Base-by-base conservation (phyloP, 2,329 filamentous ascomycete species). In the Ascochyta viciae-villosae region DNA sequence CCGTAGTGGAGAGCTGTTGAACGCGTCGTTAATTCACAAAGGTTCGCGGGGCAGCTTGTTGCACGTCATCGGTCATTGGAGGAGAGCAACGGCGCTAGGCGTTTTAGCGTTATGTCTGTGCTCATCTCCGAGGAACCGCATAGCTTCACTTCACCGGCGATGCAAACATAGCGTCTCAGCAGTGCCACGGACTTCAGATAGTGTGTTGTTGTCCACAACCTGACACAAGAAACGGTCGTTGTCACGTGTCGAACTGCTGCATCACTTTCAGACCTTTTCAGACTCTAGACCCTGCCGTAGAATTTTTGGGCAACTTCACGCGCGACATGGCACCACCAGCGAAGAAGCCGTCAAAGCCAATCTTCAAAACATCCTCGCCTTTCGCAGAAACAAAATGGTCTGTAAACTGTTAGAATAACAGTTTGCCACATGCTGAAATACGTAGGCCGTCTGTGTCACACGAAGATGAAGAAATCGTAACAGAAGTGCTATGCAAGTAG, bases 1-100 rank as follows among this genome's bases (percentile, higher is more conserved):
- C 87, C 87, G 75, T 90, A 86, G 68, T 96, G 87, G 66, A 96
- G 74, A 96, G 94, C 72, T 64, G 44, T 41, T 38, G n/a, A 33
- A 58, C 56, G 59, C 59, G 59, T 55, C 46, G 29, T 51, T 43
- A 57, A 37, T 41, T 53, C 49, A 57, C 54, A 19, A 41, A 42
- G 46, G 33, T n/a, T 55, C 53, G 53, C 53, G 53, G 53, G 53
- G 53, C 53, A 56, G 37, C 19, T 38, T 23, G n/a, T 12, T 43
- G 52, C n/a, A 50, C 53, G 47, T 56, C 48, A 51, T 47, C 47
- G 29, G 53, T 38, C 42, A 56, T 56, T 56, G 53, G 52, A 46
- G 26, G 22, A 19, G 41, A 15, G 23, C 6, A 31, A 37, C 26
- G 46, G 24, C 47, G 53, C 46, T 55, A 50, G 31, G 3, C 4